Percentiles rank a stretch among this genome's conserved stretches.
These are phyloP conservation scores for Moesziomyces aphidis DNA, from an alignment of 1,284 basidiomycete species.

Conservation along the genomic window DNA sequence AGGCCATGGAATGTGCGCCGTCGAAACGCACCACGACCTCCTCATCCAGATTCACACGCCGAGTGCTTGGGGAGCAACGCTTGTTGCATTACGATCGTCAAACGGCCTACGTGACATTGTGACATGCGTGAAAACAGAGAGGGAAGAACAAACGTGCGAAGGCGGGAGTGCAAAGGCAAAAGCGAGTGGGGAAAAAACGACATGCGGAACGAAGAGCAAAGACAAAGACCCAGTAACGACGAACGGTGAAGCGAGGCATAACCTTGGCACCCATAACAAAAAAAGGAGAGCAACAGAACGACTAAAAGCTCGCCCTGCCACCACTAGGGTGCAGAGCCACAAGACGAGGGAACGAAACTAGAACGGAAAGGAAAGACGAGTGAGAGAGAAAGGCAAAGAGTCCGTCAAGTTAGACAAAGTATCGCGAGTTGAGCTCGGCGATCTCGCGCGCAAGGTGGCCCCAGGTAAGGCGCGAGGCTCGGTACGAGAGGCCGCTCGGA, in stretches of 20 bases:
- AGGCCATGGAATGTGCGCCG: no score
- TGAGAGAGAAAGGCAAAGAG: not conserved
- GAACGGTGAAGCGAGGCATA: not conserved
- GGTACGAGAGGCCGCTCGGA: constrained; percentile 41
- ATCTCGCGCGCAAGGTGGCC: constrained; percentile 58
- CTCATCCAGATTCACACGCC: no score
- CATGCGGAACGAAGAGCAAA: no score
- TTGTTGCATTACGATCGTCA: no score
- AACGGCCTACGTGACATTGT: no score
- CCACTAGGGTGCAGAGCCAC: not conserved
- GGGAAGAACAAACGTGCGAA: no score
- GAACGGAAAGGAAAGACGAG: not conserved
- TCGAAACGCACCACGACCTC: no score
- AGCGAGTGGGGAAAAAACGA: no score
- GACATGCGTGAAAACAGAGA: no score
- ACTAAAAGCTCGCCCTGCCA: not conserved
- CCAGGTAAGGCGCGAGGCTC: constrained; percentile 52
- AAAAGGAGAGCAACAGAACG: not conserved
- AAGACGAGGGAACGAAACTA: not conserved
- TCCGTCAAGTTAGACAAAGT: constrained; percentile 16
- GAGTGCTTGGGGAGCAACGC: no score
- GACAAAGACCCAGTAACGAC: no score
- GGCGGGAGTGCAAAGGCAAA: no score
- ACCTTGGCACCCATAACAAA: not conserved
- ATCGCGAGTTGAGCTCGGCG: constrained; percentile 59